These are phyloP conservation scores for Vanrija sp. DNA, from an alignment of 1,284 basidiomycete species.

Conservation along the genomic window DNA sequence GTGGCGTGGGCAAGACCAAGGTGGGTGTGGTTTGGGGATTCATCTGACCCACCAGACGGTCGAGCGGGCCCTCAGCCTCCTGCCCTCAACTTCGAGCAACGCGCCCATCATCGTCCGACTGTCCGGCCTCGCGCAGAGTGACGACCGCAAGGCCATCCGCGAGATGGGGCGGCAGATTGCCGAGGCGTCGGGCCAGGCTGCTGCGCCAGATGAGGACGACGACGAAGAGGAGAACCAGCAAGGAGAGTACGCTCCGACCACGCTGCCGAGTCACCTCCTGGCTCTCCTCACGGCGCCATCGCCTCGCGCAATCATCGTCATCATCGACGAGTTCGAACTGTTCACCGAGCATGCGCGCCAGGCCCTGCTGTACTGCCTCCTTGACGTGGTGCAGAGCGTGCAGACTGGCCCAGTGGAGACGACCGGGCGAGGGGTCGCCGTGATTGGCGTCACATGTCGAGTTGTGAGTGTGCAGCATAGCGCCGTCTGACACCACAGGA, in stretches of 20 bases:
- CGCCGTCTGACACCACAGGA: conserved; percentile 52
- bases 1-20: conserved; percentile 75
- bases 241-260: conserved; percentile 53
- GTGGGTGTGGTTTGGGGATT: conserved; percentile 50
- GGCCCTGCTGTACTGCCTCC: conserved; percentile 80
- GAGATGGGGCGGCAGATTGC: conserved; percentile 76
- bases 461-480: conserved; percentile 50
- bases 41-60: conserved; percentile 28
- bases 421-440: conserved; percentile 61
- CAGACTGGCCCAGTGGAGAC: conserved; percentile 43
- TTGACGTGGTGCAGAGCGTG: conserved; percentile 53
- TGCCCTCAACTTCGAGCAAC: conserved; percentile 40
- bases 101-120: conserved; percentile 70
- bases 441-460: conserved; percentile 76
- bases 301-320: conserved; percentile 71
- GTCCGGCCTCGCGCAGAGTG: conserved; percentile 77
- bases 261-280: conserved; percentile 66
- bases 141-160: conserved; percentile 83
- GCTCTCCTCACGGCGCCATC: conserved; percentile 72
- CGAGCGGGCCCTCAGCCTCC: conserved; percentile 32
- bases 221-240: conserved; percentile 46
- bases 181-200: conserved; percentile 46
- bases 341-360: conserved; percentile 85
- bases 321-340: conserved; percentile 86
- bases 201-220: conserved; percentile 31